These are phyloP conservation scores for Saksenaea oblongispora DNA, from an alignment of 371 early-diverging fungal species.

Conservation along the genomic window DNA sequence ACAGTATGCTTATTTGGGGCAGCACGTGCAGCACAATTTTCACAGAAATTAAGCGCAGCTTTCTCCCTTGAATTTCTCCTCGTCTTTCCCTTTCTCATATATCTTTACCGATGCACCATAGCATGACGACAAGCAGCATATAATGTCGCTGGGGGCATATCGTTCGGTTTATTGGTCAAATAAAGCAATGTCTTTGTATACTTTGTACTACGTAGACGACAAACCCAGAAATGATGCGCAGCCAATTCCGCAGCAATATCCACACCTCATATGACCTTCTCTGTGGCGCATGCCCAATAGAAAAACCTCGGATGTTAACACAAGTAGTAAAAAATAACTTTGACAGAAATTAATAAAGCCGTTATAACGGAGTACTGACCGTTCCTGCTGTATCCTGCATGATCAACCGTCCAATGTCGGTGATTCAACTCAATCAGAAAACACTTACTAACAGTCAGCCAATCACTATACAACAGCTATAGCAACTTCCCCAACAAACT, in stretches of 20 bases:
- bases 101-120: not conserved
- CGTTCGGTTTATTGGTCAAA: not conserved
- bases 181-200: not conserved
- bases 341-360: not conserved
- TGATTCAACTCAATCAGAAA: no score
- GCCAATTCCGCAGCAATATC: not conserved
- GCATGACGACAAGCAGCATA: not conserved
- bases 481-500: no score
- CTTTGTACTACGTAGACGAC: not conserved
- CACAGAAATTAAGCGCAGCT: not conserved
- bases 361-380: not conserved
- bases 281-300: slow-evolving; percentile 3
- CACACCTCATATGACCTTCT: not conserved
- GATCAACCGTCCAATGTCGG: no score
- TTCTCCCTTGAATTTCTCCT: not conserved
- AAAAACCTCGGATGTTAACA: not conserved
- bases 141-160: not conserved
- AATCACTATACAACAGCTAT: no score
- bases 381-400: no score
- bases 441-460: no score
- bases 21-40: not conserved
- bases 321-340: not conserved
- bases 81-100: not conserved
- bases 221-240: not conserved
- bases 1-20: not conserved